phyloP scores from a whole-genome alignment of 495 filamentous ascomycete genomes.

The Hypoxylon fuscum region DNA sequence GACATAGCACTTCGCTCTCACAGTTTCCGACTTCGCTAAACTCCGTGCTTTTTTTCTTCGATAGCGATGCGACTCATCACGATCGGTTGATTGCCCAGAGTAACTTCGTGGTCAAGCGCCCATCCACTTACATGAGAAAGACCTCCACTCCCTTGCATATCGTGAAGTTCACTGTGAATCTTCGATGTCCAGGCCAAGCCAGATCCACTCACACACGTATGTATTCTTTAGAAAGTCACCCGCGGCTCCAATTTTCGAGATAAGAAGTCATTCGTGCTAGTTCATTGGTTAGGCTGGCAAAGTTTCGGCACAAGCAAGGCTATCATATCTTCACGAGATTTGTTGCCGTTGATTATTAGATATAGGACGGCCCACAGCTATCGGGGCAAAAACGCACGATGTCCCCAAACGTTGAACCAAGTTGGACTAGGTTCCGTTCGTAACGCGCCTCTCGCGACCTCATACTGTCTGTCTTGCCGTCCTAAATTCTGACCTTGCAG shows the following conservation, averaged over 20 bases:
- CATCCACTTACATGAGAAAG: constrained; percentile 7
- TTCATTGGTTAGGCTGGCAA: constrained; percentile 18
- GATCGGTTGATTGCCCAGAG: not conserved
- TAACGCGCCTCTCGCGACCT: constrained; percentile 11
- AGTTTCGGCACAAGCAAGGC: constrained; percentile 24
- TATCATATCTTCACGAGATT: constrained; percentile 29
- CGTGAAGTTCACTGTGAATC: constrained; percentile 8
- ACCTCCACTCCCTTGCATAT: constrained; percentile 21
- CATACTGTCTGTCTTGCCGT: not conserved
- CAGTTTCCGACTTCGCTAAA: not conserved
- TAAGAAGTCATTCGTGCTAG: constrained; percentile 9
- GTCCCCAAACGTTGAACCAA: constrained; percentile 7
- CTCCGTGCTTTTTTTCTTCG: not conserved
- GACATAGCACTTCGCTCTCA: not conserved
- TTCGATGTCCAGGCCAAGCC: constrained; percentile 7
- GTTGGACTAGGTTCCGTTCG: constrained; percentile 12
- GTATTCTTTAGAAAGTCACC: constrained; percentile 2
- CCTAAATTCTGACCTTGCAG: constrained; percentile 1
- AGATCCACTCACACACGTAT: constrained; percentile 24
- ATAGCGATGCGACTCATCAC: constrained; percentile 1
- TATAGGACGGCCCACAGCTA: constrained; percentile 11
- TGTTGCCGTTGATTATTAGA: constrained; percentile 13
- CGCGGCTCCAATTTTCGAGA: constrained; percentile 19
- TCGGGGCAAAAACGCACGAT: constrained; percentile 26
- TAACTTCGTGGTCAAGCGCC: constrained; percentile 14